Evolutionary conservation across 2,329 filamentous ascomycete genomes (phyloP).

Genomic region (Ophioceras dolichostomum): DNA sequence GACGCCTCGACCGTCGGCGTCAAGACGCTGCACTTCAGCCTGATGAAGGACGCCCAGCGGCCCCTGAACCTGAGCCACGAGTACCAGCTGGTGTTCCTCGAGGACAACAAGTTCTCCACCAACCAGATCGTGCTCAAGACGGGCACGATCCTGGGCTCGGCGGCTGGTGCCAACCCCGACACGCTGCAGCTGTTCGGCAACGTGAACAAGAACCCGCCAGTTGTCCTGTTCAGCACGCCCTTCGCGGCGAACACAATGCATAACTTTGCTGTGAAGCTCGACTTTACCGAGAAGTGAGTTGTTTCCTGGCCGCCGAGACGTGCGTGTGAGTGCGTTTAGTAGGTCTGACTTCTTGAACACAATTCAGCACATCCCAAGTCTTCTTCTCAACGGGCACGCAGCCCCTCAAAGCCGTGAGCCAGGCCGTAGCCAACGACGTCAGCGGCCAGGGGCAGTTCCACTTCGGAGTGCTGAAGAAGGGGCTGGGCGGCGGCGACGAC

Average conservation of each 20-base stretch:
- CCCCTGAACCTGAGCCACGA: constrained; percentile 48
- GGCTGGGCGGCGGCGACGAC: constrained; percentile 29
- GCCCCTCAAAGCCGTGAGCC: constrained; percentile 33
- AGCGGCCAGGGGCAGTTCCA: constrained; percentile 49
- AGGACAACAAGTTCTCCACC: constrained; percentile 30
- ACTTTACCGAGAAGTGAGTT: constrained; percentile 42
- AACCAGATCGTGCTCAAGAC: constrained; percentile 44
- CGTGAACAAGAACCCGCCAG: constrained; percentile 30
- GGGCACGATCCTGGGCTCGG: constrained; percentile 34
- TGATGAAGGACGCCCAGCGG: constrained; percentile 37
- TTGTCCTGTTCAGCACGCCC: constrained; percentile 34
- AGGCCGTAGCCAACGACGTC: constrained; percentile 34
- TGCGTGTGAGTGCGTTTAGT: background rate
- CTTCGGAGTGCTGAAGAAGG: constrained; percentile 51
- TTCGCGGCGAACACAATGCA: constrained; percentile 42
- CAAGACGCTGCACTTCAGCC: constrained; percentile 49
- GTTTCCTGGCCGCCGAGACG: background rate
- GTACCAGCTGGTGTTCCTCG: constrained; percentile 43
- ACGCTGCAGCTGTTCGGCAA: constrained; percentile 33
- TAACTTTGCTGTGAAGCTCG: constrained; percentile 47
- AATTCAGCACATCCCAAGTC: constrained; percentile 37
- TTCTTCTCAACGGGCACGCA: constrained; percentile 39
- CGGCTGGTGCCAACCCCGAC: constrained; percentile 19
- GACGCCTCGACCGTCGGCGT: constrained; percentile 39
- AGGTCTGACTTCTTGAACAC: background rate